These are phyloP conservation scores for Solanum neorickii DNA, from an alignment of 257 asterid genomes.

Conservation along the genomic window DNA sequence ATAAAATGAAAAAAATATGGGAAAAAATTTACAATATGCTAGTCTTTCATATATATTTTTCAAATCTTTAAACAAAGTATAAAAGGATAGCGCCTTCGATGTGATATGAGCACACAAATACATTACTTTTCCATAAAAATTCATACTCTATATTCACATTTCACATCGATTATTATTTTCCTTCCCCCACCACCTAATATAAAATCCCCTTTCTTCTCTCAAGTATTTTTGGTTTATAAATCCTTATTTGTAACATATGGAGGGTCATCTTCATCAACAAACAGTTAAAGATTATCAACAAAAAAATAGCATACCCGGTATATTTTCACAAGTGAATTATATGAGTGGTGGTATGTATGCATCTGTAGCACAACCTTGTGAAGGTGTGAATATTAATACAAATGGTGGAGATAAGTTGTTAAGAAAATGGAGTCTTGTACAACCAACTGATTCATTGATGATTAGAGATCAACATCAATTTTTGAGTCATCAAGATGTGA, in stretches of 20 bases:
- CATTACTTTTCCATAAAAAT: too few species aligned
- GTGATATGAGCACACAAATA: too few species aligned
- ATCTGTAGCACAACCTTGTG: not conserved
- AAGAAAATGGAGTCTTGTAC: not conserved
- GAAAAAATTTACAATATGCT: not conserved
- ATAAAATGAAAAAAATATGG: too few species aligned
- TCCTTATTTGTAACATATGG: not conserved
- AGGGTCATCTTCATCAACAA: not conserved
- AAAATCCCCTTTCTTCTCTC: too few species aligned
- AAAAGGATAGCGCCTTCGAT: not conserved
- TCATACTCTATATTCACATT: too few species aligned
- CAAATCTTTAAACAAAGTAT: conserved; percentile 14
- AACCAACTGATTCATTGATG: not conserved
- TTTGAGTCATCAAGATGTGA: not conserved
- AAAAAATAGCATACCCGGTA: not conserved
- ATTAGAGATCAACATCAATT: not conserved
- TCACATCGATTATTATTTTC: too few species aligned
- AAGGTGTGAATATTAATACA: not conserved
- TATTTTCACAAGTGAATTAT: not conserved
- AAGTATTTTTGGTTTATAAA: too few species aligned
- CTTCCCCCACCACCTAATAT: too few species aligned
- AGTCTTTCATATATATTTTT: conserved; percentile 1
- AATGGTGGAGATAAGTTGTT: not conserved
- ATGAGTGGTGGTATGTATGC: not conserved
- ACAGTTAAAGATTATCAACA: not conserved